Evolutionary conservation across 306 rosid species (phyloP).

Genomic region (Sesbania bispinosa): DNA sequence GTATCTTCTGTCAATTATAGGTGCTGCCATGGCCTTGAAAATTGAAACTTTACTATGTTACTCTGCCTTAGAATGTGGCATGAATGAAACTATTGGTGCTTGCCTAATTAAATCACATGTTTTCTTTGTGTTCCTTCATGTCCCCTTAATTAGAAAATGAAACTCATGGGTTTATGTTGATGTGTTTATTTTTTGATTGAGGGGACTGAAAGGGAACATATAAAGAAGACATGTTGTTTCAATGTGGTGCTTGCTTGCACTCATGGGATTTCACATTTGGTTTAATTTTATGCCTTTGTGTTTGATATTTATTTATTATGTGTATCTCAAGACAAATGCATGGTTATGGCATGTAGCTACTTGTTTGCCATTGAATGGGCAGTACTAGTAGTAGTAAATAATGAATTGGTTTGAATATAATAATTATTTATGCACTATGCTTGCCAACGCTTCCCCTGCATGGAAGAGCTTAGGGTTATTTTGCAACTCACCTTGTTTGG

Average conservation of each 20-base stretch:
- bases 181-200: too few relatives aligned
- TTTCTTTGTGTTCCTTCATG: too few relatives aligned
- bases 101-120: too few relatives aligned
- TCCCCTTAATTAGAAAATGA: too few relatives aligned
- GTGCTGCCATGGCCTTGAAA: slow-evolving; percentile 30
- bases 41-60: too few relatives aligned
- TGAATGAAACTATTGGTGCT: too few relatives aligned
- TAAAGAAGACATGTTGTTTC: too few relatives aligned
- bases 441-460: background rate
- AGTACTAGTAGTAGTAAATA: background rate
- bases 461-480: background rate
- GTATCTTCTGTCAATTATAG: slow-evolving; percentile 17
- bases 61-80: background rate
- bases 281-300: background rate
- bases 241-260: background rate
- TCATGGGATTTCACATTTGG: background rate
- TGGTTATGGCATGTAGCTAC: background rate
- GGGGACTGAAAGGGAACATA: too few relatives aligned
- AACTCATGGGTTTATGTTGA: too few relatives aligned
- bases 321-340: background rate
- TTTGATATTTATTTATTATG: background rate
- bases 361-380: background rate
- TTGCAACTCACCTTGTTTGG: too few relatives aligned
- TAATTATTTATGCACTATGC: background rate
- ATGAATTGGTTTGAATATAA: background rate